Percentiles rank a stretch among this genome's conserved stretches.
phyloP scores from a whole-genome alignment of 2,329 filamentous ascomycete species.

The Purpureocillium lavendulum region DNA sequence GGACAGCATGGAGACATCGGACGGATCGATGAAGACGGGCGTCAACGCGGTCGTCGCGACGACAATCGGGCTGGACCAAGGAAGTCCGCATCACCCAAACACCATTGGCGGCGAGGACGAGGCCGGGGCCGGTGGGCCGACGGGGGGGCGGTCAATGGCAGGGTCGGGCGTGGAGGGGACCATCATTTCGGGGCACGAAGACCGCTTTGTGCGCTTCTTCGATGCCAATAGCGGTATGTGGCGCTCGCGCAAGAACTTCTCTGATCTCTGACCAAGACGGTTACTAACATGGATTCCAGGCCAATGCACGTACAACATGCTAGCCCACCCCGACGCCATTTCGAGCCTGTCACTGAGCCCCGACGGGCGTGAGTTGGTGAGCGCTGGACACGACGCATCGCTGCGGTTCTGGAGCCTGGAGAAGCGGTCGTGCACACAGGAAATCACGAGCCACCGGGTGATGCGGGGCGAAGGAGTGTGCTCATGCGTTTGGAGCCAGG shows the following conservation, averaged over 20 bases:
- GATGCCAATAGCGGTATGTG: constrained; percentile 95
- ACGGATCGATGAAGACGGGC: constrained; percentile 68
- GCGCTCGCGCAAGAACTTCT: neutral
- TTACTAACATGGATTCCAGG: constrained; percentile 43
- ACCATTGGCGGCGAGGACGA: constrained; percentile 64
- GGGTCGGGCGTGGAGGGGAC: constrained; percentile 82
- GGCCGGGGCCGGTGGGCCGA: constrained; percentile 63
- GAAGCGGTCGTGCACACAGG: constrained; percentile 90
- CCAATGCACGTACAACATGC: constrained; percentile 99
- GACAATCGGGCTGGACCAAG: constrained; percentile 71
- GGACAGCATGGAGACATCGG: constrained; percentile 90
- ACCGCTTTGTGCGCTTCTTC: constrained; percentile 92
- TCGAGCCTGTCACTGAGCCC: constrained; percentile 86
- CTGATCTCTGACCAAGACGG: too few species aligned
- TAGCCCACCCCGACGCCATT: constrained; percentile 89
- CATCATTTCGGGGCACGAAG: constrained; percentile 94
- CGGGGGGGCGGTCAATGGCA: constrained; percentile 55
- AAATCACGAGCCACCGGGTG: constrained; percentile 84
- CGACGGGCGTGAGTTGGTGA: constrained; percentile 89
- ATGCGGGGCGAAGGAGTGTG: constrained; percentile 97
- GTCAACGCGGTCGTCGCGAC: constrained; percentile 90
- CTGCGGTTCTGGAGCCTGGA: constrained; percentile 96
- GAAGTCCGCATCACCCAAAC: constrained; percentile 42
- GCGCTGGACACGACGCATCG: constrained; percentile 89
- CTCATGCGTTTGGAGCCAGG: constrained; percentile 89